Base-by-base conservation (phyloP, 768 basidiomycete species). In the Russula abietina region DNA sequence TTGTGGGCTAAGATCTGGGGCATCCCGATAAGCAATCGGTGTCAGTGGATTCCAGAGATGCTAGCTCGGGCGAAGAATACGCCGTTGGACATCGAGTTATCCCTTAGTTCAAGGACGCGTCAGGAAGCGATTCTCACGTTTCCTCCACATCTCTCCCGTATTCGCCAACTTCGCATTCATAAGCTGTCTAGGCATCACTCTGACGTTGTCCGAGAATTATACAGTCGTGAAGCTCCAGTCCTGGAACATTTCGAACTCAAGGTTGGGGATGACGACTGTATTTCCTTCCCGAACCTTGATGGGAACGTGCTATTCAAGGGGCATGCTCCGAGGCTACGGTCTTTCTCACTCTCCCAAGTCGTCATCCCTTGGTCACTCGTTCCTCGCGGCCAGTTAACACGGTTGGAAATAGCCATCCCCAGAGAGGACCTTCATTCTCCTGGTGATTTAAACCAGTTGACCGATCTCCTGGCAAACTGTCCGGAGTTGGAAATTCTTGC, bases 241-340 rank as follows among this genome's bases (percentile, higher is more conserved):
- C 22, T 63, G 57, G 62, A 59, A 19, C 57, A 59, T 41, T 55
- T 63, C 30, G 62, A 63, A 49, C 52, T 63, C 36, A 17, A n/a
- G n/a, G n/a, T n/a, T n/a, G n/a, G 2, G 1, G 1, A 46, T 16
- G 4, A n/a, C 9, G 10, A 0, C 2, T 4, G 8, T n/a, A n/a
- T n/a, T 16, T 12, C 11, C 6, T 12, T 39, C 51, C 4, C 8
- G 2, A 3, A 17, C 3, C 19, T 26, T 41, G 16, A 1, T 10
- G 36, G 16, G 28, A 17, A 14, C 0, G 19, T 16, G 3, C 24
- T 63, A 16, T 63, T 63, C 53, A 32, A 41, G 16, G 57, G 52
- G 3, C 16, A 33, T 0, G 45, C 57, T 0, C 62, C 62, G 11
- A 59, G 28, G 28, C 28, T 30, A 30, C 28, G 28, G 28, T 2